Evolutionary conservation across 2,329 filamentous ascomycete genomes (phyloP).

Genomic region (Sarocladium brachiariae): DNA sequence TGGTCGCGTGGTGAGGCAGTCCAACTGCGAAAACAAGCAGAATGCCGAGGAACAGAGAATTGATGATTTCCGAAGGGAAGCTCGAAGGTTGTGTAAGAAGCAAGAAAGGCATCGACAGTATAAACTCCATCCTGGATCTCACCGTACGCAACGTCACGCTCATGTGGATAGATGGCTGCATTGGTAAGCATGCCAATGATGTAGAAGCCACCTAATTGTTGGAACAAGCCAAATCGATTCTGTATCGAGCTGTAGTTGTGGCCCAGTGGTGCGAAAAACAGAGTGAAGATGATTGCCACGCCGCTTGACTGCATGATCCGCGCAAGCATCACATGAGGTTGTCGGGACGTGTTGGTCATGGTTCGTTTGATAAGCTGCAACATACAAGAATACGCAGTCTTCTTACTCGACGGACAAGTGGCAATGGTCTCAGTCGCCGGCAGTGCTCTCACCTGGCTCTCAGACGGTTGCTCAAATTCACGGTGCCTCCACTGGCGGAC

Average conservation of each 20-base stretch:
- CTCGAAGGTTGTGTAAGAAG: conserved; percentile 64
- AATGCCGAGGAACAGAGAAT: conserved; percentile 58
- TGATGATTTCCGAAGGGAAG: conserved; percentile 64
- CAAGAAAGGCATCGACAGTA: conserved; percentile 61
- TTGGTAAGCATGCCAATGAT: conserved; percentile 77
- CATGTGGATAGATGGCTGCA: conserved; percentile 64
- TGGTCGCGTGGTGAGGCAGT: conserved; percentile 52
- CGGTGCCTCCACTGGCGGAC: conserved; percentile 49
- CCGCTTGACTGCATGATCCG: conserved; percentile 62
- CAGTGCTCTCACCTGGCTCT: background rate
- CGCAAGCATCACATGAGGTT: conserved; percentile 57
- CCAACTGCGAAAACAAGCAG: conserved; percentile 59
- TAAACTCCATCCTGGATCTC: conserved; percentile 71
- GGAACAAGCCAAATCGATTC: conserved; percentile 65
- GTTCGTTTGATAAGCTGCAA: conserved; percentile 62
- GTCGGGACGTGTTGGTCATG: conserved; percentile 60
- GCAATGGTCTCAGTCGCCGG: background rate
- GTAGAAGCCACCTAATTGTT: conserved; percentile 65
- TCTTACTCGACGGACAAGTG: background rate
- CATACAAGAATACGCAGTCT: conserved; percentile 21
- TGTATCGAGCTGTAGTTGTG: conserved; percentile 65
- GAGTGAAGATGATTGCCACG: conserved; percentile 53
- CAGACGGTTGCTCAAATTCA: background rate
- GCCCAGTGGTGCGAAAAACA: conserved; percentile 67
- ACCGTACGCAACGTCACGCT: conserved; percentile 70